Conservation (phyloP, 305 asterid species). For the Fraxinus baroniana region DNA sequence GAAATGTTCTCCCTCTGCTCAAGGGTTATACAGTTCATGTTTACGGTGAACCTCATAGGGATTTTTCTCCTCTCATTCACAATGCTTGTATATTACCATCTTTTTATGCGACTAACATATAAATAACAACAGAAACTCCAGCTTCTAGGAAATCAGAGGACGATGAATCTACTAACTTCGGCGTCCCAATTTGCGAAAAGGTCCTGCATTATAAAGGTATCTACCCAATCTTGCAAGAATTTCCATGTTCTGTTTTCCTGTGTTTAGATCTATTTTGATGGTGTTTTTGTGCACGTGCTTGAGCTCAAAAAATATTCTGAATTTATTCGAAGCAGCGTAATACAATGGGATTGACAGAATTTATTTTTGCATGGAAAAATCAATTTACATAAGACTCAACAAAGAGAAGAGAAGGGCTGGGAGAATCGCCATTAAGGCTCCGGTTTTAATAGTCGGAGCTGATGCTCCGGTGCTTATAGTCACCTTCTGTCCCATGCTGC, state of each 20-base stretch:
- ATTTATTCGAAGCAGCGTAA: not conserved
- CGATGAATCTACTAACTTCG: not conserved
- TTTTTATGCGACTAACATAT: not conserved
- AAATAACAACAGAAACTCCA: not conserved
- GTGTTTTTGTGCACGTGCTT: not conserved
- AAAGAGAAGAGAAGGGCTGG: constrained; percentile 20
- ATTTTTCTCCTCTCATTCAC: not conserved
- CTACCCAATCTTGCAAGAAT: not conserved
- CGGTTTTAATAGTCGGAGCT: constrained; percentile 1
- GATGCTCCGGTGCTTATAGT: constrained; percentile 17
- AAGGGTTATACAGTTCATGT: not conserved
- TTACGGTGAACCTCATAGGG: not conserved
- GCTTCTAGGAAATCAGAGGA: not conserved
- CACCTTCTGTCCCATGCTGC: constrained; percentile 23
- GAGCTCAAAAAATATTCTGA: not conserved
- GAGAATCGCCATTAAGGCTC: constrained; percentile 13
- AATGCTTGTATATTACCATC: not conserved
- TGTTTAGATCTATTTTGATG: not conserved
- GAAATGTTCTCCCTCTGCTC: not conserved
- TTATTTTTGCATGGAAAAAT: not conserved
- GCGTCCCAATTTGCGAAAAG: not conserved
- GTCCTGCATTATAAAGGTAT: not conserved
- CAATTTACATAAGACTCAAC: not conserved
- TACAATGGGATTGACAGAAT: not conserved
- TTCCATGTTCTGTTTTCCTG: not conserved